These are phyloP conservation scores for Angomonas deanei DNA, from an alignment of 208 protist species.

Conservation along the genomic window DNA sequence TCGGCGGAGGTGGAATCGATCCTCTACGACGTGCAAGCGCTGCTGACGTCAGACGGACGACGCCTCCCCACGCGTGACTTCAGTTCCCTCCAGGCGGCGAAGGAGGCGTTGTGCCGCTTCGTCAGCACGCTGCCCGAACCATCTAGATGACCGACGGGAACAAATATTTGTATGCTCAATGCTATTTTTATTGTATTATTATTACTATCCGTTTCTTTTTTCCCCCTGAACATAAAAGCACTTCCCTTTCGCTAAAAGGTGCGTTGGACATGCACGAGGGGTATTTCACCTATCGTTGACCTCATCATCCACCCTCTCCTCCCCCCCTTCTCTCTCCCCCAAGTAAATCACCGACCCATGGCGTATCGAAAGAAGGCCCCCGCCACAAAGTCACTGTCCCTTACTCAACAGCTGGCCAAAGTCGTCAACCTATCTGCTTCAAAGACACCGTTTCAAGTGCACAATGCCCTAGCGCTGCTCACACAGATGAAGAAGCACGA, in stretches of 20 bases:
- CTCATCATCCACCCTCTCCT: slow-evolving; percentile 4
- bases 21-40: slow-evolving; percentile 4
- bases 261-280: background rate
- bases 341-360: slow-evolving; percentile 18
- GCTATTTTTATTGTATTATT: background rate
- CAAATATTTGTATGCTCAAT: background rate
- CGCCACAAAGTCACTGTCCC: slow-evolving; percentile 31
- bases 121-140: background rate
- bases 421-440: slow-evolving; percentile 46
- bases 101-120: background rate
- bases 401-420: slow-evolving; percentile 49
- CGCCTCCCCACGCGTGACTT: background rate
- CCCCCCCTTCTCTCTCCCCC: background rate
- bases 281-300: slow-evolving; percentile 15
- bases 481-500: slow-evolving; percentile 51
- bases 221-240: too few species aligned
- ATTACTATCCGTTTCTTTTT: background rate
- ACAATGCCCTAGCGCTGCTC: slow-evolving; percentile 69
- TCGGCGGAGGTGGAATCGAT: slow-evolving; percentile 6
- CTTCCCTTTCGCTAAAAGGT: too few species aligned
- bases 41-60: slow-evolving; percentile 6
- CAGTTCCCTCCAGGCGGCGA: background rate
- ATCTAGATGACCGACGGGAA: too few species aligned
- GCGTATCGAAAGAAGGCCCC: slow-evolving; percentile 61
- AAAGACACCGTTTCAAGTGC: slow-evolving; percentile 66